Conservation (phyloP, 2,329 filamentous ascomycete genomes). For the Pseudocercospora ulei region DNA sequence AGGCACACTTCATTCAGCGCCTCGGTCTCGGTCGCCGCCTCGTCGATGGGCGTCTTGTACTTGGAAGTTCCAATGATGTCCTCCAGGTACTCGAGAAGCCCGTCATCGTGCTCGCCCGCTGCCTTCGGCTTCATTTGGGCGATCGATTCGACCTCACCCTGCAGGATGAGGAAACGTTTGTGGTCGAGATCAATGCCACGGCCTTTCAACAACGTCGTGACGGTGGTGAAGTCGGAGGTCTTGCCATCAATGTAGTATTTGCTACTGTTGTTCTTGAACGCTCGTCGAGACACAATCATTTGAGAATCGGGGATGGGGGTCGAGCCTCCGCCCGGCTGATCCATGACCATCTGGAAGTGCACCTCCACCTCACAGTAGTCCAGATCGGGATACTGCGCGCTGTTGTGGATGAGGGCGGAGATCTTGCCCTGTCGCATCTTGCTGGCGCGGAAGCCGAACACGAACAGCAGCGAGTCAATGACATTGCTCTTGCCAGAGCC, state of each 20-base stretch:
- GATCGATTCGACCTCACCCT: conserved; percentile 96
- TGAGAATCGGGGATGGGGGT: conserved; percentile 74
- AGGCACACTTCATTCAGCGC: conserved; percentile 85
- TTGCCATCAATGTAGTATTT: conserved; percentile 94
- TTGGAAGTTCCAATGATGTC: conserved; percentile 98
- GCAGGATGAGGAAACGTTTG: conserved; percentile 93
- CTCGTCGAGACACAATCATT: conserved; percentile 77
- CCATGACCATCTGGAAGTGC: conserved; percentile 90
- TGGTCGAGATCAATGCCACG: conserved; percentile 92
- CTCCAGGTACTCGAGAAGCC: conserved; percentile 89
- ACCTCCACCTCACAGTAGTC: conserved; percentile 93
- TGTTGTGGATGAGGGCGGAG: conserved; percentile 95
- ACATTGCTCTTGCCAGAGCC: conserved; percentile 98
- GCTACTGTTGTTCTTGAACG: conserved; percentile 96
- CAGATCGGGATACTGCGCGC: conserved; percentile 71
- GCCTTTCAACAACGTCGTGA: conserved; percentile 76
- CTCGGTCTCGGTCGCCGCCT: conserved; percentile 82
- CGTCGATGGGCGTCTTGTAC: conserved; percentile 94
- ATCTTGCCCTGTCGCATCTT: conserved; percentile 99
- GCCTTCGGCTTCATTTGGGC: conserved; percentile 99
- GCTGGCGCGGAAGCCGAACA: conserved; percentile 97
- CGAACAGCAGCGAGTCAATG: conserved; percentile 93
- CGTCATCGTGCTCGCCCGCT: conserved; percentile 87
- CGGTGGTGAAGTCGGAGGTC: conserved; percentile 81
- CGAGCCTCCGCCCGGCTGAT: conserved; percentile 64